Evolutionary conservation across 1,284 basidiomycete species (phyloP), one percentile per base, ranked within the genome.

Genomic region (Pseudozyma pruni): DNA sequence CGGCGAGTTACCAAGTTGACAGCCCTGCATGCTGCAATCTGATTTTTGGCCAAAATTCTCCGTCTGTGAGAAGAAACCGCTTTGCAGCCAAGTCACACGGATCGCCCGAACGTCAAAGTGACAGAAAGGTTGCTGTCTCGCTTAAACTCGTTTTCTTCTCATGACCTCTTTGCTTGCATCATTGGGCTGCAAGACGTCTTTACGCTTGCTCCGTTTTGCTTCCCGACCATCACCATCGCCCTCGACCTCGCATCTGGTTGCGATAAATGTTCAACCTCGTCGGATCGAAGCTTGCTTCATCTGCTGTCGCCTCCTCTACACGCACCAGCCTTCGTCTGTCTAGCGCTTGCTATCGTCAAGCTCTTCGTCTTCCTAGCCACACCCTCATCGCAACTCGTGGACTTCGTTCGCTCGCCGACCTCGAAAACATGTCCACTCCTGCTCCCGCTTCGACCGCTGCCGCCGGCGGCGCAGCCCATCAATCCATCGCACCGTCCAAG

Each of bases 391-490:
- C n/a, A 11, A 43, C 57, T 25, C 68, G 68, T 16, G 54, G 53
- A 14, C 68, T 74, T n/a, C 72, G 72, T 19, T 74, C 72, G 35
- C 59, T 74, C 25, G 72, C 68, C n/a, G 55, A 74, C 29, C 68
- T 74, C 46, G 72, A 74, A 31, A 67, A 4, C 19, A 72, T 74
- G 68, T 29, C 72, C 11, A 48, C 66, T 33, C 44, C 50, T 31
- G 44, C 35, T 13, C 29, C 88, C 90, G 72, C 62, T 10, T 37
- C 55, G 14, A 13, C 57, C 2, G 49, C 57, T 2, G 44, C 52
- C 3, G 48, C 56, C 40, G 58, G 67, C 4, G 25, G 49, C 20
- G 44, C 25, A 32, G 42, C 13, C 29, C 38, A 49, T 32, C 68
- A 66, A 46, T 54, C 73, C 22, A 63, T 62, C 47, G 37, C 69